Evolutionary conservation across 2,329 filamentous ascomycete genomes (phyloP).

Genomic region (Nakataea oryzae): DNA sequence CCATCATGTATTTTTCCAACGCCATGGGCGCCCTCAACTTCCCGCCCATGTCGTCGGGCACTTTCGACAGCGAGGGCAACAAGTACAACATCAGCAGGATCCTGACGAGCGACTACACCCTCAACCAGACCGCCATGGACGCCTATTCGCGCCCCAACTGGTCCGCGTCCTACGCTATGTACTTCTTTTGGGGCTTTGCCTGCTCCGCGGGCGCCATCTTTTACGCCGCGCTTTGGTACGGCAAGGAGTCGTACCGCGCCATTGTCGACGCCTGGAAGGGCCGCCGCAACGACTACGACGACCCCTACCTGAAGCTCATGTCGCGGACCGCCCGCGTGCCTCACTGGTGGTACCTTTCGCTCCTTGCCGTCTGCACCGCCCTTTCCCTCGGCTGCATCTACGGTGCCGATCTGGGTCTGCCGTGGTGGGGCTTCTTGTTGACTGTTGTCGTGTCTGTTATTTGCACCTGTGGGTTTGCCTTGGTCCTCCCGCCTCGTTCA

Average conservation of each 20-base stretch:
- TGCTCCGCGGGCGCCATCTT: conserved; percentile 18
- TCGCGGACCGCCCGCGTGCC: conserved; percentile 14
- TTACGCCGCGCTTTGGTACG: conserved; percentile 16
- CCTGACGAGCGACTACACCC: conserved; percentile 14
- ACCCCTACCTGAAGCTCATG: conserved; percentile 20
- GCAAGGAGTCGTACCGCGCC: conserved; percentile 5
- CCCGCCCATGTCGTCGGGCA: conserved; percentile 14
- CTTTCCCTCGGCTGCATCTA: conserved; percentile 17
- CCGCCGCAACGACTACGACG: conserved; percentile 14
- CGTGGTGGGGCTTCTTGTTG: conserved; percentile 20
- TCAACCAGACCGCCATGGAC: conserved; percentile 16
- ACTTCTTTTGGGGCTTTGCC: conserved; percentile 23
- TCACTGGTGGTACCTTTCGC: conserved; percentile 19
- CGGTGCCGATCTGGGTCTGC: conserved; percentile 15
- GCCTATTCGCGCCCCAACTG: conserved; percentile 16
- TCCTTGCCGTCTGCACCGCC: conserved; percentile 14
- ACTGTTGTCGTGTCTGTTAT: conserved; percentile 14
- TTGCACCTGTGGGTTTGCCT: conserved; percentile 9
- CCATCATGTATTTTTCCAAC: conserved; percentile 14
- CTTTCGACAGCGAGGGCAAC: conserved; percentile 13
- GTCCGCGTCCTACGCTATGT: conserved; percentile 18
- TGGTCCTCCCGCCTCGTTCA: background rate
- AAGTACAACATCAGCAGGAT: conserved; percentile 16
- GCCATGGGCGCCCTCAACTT: conserved; percentile 10
- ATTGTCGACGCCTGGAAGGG: conserved; percentile 2